Evolutionary conservation across 2,329 filamentous ascomycete genomes (phyloP).

Genomic region (Colletotrichum higginsianum): DNA sequence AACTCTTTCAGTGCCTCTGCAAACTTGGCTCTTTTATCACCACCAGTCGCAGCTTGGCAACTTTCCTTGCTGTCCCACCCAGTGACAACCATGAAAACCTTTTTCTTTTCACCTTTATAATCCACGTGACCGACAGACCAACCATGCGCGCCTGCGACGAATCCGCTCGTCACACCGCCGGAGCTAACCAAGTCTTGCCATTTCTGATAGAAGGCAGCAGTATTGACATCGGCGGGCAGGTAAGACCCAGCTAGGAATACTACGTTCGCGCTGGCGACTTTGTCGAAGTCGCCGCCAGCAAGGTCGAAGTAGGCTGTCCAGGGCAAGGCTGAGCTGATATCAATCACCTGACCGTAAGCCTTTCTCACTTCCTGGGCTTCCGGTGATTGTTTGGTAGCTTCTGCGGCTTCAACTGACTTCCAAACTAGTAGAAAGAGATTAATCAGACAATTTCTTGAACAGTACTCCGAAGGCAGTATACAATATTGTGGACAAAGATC

Average conservation of each 20-base stretch:
- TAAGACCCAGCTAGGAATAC: background rate
- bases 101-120: conserved; percentile 3
- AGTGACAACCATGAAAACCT: conserved; percentile 15
- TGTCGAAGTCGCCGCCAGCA: background rate
- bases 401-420: conserved; percentile 16
- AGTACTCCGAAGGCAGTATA: background rate
- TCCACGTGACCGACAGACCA: background rate
- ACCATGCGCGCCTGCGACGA: background rate
- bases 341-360: background rate
- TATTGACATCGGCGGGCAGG: background rate
- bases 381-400: background rate
- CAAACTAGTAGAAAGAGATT: background rate
- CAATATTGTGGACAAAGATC: background rate
- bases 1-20: conserved; percentile 11
- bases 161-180: background rate
- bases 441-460: background rate
- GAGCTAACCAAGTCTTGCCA: background rate
- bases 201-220: background rate
- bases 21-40: background rate
- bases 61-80: background rate
- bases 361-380: conserved; percentile 4
- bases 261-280: background rate
- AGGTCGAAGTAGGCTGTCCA: background rate
- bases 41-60: background rate
- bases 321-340: background rate